These are phyloP conservation scores for Aspergillus costaricaensis DNA, from an alignment of 2,329 filamentous ascomycete genomes.

Conservation along the genomic window DNA sequence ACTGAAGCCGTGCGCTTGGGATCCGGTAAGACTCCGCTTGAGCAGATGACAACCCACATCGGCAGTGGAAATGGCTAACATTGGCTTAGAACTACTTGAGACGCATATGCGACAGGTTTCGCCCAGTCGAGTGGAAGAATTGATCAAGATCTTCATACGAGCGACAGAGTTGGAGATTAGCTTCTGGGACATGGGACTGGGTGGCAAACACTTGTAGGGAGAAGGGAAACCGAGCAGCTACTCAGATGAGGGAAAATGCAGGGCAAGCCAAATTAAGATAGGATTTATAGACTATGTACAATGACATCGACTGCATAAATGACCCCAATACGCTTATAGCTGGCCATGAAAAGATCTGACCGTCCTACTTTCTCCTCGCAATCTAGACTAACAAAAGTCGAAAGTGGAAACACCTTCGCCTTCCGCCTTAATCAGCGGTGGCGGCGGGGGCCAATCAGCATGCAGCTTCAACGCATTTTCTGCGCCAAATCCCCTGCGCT, in stretches of 20 bases:
- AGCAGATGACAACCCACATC: neutral
- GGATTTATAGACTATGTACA: neutral
- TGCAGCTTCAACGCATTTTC: conserved; percentile 9
- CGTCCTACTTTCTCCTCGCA: too few relatives aligned
- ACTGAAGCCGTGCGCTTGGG: conserved; percentile 69
- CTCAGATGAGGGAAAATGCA: neutral
- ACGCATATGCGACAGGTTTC: conserved; percentile 72
- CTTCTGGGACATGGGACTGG: conserved; percentile 71
- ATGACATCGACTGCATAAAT: neutral
- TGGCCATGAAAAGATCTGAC: too few relatives aligned
- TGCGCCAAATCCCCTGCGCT: conserved; percentile 21
- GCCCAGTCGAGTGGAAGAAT: conserved; percentile 72
- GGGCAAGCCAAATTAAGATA: neutral
- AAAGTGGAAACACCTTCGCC: neutral
- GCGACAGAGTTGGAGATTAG: conserved; percentile 78
- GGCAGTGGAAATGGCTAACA: conserved; percentile 8
- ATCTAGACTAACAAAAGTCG: too few relatives aligned
- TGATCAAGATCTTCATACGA: conserved; percentile 81
- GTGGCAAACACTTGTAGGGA: conserved; percentile 22
- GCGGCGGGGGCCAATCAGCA: conserved; percentile 1
- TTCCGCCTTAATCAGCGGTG: neutral
- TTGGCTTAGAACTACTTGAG: conserved; percentile 67
- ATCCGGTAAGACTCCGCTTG: conserved; percentile 55
- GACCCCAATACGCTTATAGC: too few relatives aligned
- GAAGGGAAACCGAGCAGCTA: neutral